Evolutionary conservation across 2,329 filamentous ascomycete species (phyloP), one percentile per base, ranked within the genome.

Genomic region (Penicillium digitatum): DNA sequence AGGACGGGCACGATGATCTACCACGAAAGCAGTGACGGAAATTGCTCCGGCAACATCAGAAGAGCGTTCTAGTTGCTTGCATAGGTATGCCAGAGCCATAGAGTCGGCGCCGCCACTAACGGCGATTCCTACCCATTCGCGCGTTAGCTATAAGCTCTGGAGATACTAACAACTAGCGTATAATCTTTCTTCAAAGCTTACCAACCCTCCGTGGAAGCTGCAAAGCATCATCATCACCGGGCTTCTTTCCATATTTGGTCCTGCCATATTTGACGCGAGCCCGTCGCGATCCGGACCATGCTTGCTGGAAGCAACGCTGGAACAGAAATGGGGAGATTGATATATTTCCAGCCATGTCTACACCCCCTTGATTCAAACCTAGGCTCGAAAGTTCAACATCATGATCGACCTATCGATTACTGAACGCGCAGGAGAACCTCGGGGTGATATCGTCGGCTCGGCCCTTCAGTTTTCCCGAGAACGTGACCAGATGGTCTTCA

Each of bases 81-180:
- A 89, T 34, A 97, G 81, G 57, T 79, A 85, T 52, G 91, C 90
- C 57, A 99, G 79, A 27, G 93, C 93, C 92, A 97, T 99, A n/a
- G 93, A 97, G 73, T 99, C 94, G 37, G 94, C 89, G 8, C 94
- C 94, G 24, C 94, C 94, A 68, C 92, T 96, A 58, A 97, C 79
- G 16, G 92, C 94, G 56, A 97, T 77, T 51, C 82, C 87, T 89
- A 59, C 20, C 43, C 24, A 38, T n/a, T 5, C 32, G n/a, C 32
- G 16, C 6, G 11, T 55, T 3, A 44, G 46, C 26, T 42, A 57
- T 55, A 44, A 57, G 37, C n/a, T n/a, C 14, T 20, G 7, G 7
- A 16, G 14, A 26, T 22, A 27, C 16, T 3, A 46, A 14, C 14
- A 11, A 20, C n/a, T 2, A 45, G 3, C 22, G 2, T 8, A 10